Evolutionary conservation across 139 green algal species (phyloP), one percentile per base, ranked within the genome.

Genomic region (Astrephomene gubernaculifera): DNA sequence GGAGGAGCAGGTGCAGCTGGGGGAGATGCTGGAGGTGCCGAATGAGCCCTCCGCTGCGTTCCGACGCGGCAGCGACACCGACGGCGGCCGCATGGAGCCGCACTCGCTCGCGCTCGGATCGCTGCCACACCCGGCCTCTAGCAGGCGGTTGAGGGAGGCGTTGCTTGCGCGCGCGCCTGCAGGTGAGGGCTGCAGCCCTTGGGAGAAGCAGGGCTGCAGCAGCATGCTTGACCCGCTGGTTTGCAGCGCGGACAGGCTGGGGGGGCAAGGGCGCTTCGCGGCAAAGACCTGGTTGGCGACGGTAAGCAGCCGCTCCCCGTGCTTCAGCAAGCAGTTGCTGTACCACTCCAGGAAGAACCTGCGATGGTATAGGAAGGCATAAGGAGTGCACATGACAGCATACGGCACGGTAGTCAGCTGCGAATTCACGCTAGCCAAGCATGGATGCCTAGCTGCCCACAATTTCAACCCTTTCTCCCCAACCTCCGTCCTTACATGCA

Each of bases 331-430:
- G 35, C 49, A 89, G 69, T 35, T 79, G 70, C 85, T 91, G 89
- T 95, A 95, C 92, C 92, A 95, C 25, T 79, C 43, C 49, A 94
- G 89, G 86, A 94, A 95, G 61, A 94, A 95, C 38, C 82, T 84
- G 70, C 83, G 65, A 38, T n/a, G n/a, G n/a, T n/a, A n/a, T n/a
- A n/a, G n/a, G n/a, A n/a, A n/a, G n/a, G n/a, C n/a, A n/a, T n/a
- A n/a, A n/a, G n/a, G 83, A 85, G 31, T 45, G 31, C 64, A 69
- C 31, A 54, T 79, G 3, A 85, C 1, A 39, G 69, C 31, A 41
- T 3, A 31, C 61, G 29, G 8, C 10, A 43, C 9, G 44, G 2
- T 61, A 7, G 19, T 17, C 10, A n/a, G 29, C 9, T n/a, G 61
- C 27, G 61, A n/a, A n/a, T n/a, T n/a, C n/a, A n/a, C n/a, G n/a